Conservation (phyloP, 805 yeast genomes). For the Metschnikowia corniflorae region DNA sequence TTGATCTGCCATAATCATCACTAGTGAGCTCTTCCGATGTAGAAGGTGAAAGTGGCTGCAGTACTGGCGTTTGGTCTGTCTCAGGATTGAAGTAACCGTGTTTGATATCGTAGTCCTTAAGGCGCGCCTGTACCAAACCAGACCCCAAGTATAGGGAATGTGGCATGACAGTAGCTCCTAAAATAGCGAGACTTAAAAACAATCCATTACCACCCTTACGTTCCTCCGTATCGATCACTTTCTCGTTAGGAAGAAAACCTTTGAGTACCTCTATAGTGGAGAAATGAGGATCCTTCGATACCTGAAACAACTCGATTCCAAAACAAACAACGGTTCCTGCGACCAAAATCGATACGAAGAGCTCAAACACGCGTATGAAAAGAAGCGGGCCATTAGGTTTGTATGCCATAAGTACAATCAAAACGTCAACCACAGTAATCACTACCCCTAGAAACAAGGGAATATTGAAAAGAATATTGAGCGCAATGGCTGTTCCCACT, state of each 20-base stretch:
- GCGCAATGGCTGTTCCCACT: conserved; percentile 94
- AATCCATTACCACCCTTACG: conserved; percentile 48
- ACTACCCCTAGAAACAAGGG: conserved; percentile 84
- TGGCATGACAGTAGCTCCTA: conserved; percentile 96
- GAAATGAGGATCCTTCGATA: conserved; percentile 53
- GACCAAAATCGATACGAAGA: conserved; percentile 73
- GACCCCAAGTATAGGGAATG: conserved; percentile 83
- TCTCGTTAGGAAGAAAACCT: conserved; percentile 51
- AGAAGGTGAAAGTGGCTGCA: not conserved
- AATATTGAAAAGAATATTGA: conserved; percentile 74
- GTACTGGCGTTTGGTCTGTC: not conserved
- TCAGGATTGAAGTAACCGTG: conserved; percentile 52
- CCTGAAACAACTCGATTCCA: conserved; percentile 69
- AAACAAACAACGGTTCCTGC: conserved; percentile 83
- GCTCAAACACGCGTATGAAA: conserved; percentile 76
- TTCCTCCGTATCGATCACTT: conserved; percentile 28
- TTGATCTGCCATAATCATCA: conserved; percentile 12
- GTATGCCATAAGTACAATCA: conserved; percentile 83
- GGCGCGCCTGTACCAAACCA: conserved; percentile 81
- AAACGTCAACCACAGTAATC: conserved; percentile 79
- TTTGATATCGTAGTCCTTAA: conserved; percentile 66
- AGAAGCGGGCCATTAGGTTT: conserved; percentile 78
- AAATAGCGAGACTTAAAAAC: conserved; percentile 73
- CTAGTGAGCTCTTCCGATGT: conserved; percentile 4
- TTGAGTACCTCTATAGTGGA: conserved; percentile 47